These are phyloP conservation scores for Volvox carteri DNA, from an alignment of 163 green algal species.

Conservation along the genomic window DNA sequence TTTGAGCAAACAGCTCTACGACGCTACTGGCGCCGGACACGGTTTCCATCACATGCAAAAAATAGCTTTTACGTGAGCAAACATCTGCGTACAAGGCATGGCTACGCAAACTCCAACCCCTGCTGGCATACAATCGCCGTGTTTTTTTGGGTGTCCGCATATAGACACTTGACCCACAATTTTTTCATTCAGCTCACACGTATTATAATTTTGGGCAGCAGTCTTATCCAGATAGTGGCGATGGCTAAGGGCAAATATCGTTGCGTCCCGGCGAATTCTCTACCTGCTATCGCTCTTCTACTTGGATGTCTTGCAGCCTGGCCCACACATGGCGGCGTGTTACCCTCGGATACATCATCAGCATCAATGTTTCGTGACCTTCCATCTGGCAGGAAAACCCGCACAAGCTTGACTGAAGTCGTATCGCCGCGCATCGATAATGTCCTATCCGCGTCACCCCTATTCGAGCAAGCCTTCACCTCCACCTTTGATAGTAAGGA, in stretches of 20 bases:
- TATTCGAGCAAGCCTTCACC: constrained; percentile 54
- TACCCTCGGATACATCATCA: too few species aligned
- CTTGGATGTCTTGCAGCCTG: not conserved
- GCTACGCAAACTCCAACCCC: too few species aligned
- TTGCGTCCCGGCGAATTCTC: not conserved
- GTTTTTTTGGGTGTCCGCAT: not conserved
- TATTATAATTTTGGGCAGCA: not conserved
- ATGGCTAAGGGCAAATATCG: not conserved
- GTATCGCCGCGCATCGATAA: constrained; percentile 1
- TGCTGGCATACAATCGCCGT: too few species aligned
- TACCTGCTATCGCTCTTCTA: constrained; percentile 4
- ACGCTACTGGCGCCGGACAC: too few species aligned
- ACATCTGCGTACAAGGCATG: too few species aligned
- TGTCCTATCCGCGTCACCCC: not conserved
- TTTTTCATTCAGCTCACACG: not conserved
- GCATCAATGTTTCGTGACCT: too few species aligned
- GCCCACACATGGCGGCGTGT: too few species aligned
- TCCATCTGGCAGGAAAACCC: too few species aligned
- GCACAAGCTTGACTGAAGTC: constrained; percentile 15
- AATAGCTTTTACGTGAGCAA: too few species aligned
- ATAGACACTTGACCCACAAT: not conserved
- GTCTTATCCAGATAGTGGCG: not conserved
- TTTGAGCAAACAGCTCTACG: too few species aligned
- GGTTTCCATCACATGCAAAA: too few species aligned
- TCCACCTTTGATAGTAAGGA: constrained; percentile 27